These are phyloP conservation scores for Fusarium scirpi DNA, from an alignment of 2,329 filamentous ascomycete species.

Conservation along the genomic window DNA sequence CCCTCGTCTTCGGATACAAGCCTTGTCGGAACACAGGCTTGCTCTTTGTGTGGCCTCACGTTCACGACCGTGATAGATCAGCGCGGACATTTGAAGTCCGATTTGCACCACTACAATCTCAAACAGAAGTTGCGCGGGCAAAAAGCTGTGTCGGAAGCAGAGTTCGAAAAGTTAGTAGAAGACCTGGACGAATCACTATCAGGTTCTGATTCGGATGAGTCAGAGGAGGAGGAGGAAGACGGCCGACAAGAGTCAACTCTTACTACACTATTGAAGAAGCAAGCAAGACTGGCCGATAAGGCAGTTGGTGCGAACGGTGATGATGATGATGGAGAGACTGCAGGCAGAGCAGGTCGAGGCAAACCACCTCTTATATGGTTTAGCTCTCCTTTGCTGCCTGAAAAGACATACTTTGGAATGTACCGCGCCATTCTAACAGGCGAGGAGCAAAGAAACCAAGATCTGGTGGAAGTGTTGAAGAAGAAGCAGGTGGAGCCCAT, in stretches of 20 bases:
- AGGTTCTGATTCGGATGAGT: conserved; percentile 81
- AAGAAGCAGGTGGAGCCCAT: conserved; percentile 81
- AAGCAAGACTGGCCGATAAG: conserved; percentile 77
- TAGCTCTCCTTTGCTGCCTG: conserved; percentile 77
- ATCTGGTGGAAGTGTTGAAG: conserved; percentile 75
- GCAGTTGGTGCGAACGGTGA: conserved; percentile 61
- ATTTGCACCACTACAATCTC: conserved; percentile 93
- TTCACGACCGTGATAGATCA: conserved; percentile 84
- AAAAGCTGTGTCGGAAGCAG: conserved; percentile 77
- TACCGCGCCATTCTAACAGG: conserved; percentile 85
- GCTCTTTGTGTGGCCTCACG: conserved; percentile 79
- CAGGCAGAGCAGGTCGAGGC: conserved; percentile 67
- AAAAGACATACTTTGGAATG: conserved; percentile 84
- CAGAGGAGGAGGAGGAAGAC: conserved; percentile 73
- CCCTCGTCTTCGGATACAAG: conserved; percentile 51
- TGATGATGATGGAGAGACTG: conserved; percentile 52
- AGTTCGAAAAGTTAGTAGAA: conserved; percentile 88
- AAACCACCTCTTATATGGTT: conserved; percentile 90
- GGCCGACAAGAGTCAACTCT: conserved; percentile 75
- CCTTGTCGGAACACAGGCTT: conserved; percentile 76
- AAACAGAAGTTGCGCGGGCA: conserved; percentile 87
- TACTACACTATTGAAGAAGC: conserved; percentile 81
- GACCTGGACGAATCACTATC: conserved; percentile 93
- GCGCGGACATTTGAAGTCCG: conserved; percentile 86
- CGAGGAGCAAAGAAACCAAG: conserved; percentile 72